Conservation (phyloP, 306 rosid genomes). For the Cercis canadensis region DNA sequence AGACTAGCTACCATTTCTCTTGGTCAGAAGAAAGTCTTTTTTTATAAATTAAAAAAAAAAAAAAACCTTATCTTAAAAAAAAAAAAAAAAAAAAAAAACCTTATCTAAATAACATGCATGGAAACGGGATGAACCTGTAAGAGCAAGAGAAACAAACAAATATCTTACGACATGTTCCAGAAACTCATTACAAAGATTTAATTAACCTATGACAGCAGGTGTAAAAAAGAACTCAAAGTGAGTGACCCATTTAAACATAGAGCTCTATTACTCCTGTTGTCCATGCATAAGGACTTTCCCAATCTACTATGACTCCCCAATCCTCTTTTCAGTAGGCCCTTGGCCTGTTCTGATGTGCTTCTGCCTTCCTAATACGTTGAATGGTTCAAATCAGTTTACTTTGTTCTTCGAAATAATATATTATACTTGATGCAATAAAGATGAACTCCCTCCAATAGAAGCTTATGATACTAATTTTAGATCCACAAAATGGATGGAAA, state of each 20-base stretch:
- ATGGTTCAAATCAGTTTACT: not conserved
- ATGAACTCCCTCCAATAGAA: not conserved
- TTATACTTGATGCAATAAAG: slow-evolving; percentile 1
- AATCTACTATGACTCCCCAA: slow-evolving; percentile 2
- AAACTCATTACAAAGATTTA: too few species aligned
- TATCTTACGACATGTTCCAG: not conserved
- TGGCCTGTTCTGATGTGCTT: slow-evolving; percentile 8
- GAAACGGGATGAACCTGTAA: not conserved
- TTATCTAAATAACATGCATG: too few species aligned
- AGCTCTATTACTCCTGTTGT: not conserved
- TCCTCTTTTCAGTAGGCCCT: slow-evolving; percentile 8
- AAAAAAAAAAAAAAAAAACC: too few species aligned
- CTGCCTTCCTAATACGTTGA: slow-evolving; percentile 11
- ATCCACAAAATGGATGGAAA: not conserved
- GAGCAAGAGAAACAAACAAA: not conserved
- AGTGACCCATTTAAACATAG: not conserved
- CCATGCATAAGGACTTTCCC: slow-evolving; percentile 10
- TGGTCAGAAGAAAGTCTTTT: too few species aligned
- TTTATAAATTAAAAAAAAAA: too few species aligned
- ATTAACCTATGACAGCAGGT: too few species aligned
- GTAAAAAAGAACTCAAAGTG: not conserved
- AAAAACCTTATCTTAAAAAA: too few species aligned
- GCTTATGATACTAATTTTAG: not conserved
- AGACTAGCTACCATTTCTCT: too few species aligned
- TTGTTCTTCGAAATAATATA: not conserved